phyloP scores from a whole-genome alignment of 2,329 filamentous ascomycete genomes.

The Cercospora citrullina region DNA sequence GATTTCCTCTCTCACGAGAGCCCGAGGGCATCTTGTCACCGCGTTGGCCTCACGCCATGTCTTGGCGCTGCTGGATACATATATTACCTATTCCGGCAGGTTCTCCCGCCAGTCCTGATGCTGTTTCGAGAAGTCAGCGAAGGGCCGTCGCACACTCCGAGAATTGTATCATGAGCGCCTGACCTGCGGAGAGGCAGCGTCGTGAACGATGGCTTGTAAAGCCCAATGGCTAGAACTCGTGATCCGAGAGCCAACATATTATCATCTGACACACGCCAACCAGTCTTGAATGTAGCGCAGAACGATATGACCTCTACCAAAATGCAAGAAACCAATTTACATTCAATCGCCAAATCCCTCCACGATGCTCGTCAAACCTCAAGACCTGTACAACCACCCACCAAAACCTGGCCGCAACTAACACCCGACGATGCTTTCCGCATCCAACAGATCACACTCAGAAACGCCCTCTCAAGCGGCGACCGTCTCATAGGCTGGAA shows the following conservation, averaged over 20 bases:
- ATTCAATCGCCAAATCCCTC: neutral
- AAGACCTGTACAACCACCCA: neutral
- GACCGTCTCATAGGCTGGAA: neutral
- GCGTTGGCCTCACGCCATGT: neutral
- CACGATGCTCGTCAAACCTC: neutral
- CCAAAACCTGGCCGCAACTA: neutral
- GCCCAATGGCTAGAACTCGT: neutral
- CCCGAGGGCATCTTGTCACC: neutral
- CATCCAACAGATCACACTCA: neutral
- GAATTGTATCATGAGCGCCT: neutral
- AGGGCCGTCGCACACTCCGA: neutral
- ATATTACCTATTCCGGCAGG: neutral
- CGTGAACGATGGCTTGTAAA: neutral
- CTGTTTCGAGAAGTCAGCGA: neutral
- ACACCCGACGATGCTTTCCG: neutral
- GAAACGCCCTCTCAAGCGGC: neutral
- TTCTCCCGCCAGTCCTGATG: neutral
- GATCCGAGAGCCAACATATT: neutral
- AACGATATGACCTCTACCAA: neutral
- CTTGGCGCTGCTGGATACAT: neutral
- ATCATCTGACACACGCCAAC: neutral
- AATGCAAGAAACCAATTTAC: neutral
- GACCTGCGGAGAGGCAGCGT: neutral
- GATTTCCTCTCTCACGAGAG: neutral
- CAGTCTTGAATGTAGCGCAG: neutral